phyloP scores from a whole-genome alignment of 352 stramenopile species.

The Globisporangium mamillatum region DNA sequence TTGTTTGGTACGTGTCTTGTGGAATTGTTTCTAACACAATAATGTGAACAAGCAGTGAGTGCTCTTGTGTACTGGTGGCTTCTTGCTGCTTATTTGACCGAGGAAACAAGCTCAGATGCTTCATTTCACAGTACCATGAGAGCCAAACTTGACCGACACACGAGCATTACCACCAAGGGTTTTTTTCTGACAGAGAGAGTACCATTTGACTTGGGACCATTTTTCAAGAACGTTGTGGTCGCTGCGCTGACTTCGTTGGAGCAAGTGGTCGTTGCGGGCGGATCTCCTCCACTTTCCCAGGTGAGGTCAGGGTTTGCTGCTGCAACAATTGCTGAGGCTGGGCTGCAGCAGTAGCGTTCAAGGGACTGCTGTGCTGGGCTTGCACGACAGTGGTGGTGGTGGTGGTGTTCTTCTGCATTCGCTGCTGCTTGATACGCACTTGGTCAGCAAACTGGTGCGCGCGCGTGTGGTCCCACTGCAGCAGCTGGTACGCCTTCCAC shows the following conservation, averaged over 20 bases:
- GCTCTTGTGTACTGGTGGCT: background rate
- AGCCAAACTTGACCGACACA: too few species aligned
- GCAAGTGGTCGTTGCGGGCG: constrained; percentile 10
- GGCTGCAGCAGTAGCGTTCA: background rate
- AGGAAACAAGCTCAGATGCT: background rate
- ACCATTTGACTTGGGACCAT: too few species aligned
- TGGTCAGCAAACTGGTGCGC: constrained; percentile 35
- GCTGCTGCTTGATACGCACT: constrained; percentile 28
- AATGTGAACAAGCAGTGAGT: background rate
- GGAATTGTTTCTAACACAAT: background rate
- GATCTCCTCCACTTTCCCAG: constrained; percentile 16
- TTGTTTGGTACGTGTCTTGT: background rate
- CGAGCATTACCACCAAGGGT: too few species aligned
- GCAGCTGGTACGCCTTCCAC: constrained; percentile 35
- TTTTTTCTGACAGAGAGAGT: too few species aligned
- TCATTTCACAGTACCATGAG: too few species aligned
- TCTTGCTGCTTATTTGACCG: background rate
- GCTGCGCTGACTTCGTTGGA: constrained; percentile 1
- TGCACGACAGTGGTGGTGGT: background rate
- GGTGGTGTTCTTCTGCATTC: constrained; percentile 13
- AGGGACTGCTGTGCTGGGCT: background rate
- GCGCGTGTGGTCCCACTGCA: constrained; percentile 34
- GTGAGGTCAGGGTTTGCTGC: background rate
- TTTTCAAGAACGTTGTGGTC: background rate
- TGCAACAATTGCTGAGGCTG: background rate